A percentile compares a stretch with the other conserved stretches of the same genome.
These are phyloP conservation scores for Amphibolis antarctica DNA, from an alignment of 106 monocot species.

Conservation along the genomic window DNA sequence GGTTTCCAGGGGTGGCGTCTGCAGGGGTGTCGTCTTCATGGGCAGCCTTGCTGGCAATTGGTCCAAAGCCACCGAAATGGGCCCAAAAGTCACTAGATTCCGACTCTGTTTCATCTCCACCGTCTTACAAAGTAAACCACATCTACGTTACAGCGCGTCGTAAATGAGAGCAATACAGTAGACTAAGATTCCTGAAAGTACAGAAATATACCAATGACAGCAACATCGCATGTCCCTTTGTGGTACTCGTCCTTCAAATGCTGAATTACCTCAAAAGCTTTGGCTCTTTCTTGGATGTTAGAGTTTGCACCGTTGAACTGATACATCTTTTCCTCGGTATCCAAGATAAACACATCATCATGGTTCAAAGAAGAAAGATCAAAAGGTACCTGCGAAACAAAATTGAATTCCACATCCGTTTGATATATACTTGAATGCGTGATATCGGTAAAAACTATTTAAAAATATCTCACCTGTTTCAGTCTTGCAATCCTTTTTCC, in stretches of 20 bases:
- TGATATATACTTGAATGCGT: too few relatives aligned
- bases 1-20: conserved; percentile 28
- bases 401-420: not conserved
- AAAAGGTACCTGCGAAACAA: conserved; percentile 32
- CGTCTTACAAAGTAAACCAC: conserved; percentile 29
- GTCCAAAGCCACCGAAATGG: conserved; percentile 89
- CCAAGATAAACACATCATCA: conserved; percentile 46
- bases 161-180: not conserved
- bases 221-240: conserved; percentile 44
- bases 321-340: conserved; percentile 42
- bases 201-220: conserved; percentile 26
- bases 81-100: conserved; percentile 81
- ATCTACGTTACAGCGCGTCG: not conserved
- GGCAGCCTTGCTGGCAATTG: conserved; percentile 56
- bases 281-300: conserved; percentile 44
- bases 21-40: conserved; percentile 22
- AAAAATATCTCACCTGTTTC: conserved; percentile 24
- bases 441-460: too few relatives aligned
- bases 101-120: conserved; percentile 78
- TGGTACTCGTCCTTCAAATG: conserved; percentile 44
- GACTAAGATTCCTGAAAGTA: not conserved
- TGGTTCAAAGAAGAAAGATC: conserved; percentile 38
- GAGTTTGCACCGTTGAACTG: conserved; percentile 51
- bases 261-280: conserved; percentile 53
- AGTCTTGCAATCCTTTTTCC: conserved; percentile 38